phyloP scores from a whole-genome alignment of 139 green algal species.

The Monoraphidium neglectum region DNA sequence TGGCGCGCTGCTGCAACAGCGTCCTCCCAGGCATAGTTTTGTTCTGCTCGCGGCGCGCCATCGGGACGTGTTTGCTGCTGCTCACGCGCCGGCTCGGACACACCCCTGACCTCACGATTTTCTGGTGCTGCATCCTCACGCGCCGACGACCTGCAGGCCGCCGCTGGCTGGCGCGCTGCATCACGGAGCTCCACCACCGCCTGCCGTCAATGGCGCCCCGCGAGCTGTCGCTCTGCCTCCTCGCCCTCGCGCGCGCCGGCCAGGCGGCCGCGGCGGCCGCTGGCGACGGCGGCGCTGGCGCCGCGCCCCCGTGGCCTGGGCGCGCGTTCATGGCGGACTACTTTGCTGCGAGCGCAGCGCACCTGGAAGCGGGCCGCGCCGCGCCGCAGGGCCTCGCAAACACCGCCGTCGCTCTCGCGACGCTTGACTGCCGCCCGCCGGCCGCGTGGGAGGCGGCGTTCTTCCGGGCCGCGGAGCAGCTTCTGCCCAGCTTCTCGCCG shows the following conservation, averaged over 20 bases:
- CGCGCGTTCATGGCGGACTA: background rate
- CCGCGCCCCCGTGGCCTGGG: too few relatives aligned
- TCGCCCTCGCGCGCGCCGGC: constrained; percentile 1
- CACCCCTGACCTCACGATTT: background rate
- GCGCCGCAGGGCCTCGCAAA: constrained; percentile 7
- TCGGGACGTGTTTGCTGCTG: background rate
- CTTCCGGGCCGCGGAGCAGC: background rate
- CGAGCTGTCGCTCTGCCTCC: constrained; percentile 6
- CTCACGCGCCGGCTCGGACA: background rate
- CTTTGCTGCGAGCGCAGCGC: background rate
- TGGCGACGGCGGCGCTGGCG: background rate
- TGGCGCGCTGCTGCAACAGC: background rate
- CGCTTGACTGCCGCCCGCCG: constrained; percentile 16
- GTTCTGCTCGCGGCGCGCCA: background rate
- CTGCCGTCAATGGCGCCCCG: background rate
- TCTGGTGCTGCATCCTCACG: background rate
- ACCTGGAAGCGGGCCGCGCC: background rate
- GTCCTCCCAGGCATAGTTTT: background rate
- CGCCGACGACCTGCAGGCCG: background rate
- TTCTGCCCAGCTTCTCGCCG: constrained; percentile 17
- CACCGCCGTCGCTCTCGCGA: constrained; percentile 13
- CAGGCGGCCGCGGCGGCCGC: background rate
- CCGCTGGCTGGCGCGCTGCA: background rate
- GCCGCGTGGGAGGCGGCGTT: background rate
- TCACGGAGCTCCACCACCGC: constrained; percentile 7